Conservation (phyloP, 139 green algal genomes). For the Closterium sp. region DNA sequence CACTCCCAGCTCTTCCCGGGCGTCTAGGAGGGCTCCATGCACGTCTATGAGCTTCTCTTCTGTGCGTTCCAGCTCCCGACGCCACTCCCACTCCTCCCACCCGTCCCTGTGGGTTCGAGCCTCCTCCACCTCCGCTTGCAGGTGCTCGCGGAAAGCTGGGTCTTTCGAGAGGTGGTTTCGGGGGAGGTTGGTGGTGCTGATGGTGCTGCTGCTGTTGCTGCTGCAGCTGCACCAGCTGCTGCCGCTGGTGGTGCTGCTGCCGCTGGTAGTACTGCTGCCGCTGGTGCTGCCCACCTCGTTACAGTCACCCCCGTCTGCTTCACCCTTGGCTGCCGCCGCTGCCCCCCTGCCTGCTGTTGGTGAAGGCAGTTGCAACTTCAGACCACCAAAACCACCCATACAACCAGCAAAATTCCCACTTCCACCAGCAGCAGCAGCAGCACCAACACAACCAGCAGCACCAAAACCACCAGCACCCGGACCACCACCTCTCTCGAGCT, state of each 20-base stretch:
- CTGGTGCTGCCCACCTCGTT: not conserved
- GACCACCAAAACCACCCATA: not conserved
- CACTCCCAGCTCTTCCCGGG: not conserved
- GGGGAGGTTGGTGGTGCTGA: not conserved
- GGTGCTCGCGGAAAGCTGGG: not conserved
- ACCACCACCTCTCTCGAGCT: not conserved
- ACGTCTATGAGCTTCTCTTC: not conserved
- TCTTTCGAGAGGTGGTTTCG: not conserved
- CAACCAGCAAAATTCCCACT: too few species aligned
- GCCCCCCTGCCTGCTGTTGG: not conserved
- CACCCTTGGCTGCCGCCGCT: not conserved
- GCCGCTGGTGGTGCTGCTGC: not conserved
- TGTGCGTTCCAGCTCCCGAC: not conserved
- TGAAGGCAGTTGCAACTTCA: not conserved
- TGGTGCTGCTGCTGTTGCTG: not conserved
- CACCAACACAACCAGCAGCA: not conserved
- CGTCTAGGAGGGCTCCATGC: not conserved
- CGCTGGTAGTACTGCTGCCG: too few species aligned
- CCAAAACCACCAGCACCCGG: not conserved
- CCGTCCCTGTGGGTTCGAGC: not conserved
- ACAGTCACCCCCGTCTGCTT: not conserved
- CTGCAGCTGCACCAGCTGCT: not conserved
- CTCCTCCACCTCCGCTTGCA: not conserved
- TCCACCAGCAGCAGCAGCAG: too few species aligned
- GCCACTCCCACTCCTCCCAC: not conserved